Base-by-base conservation (phyloP, 768 basidiomycete species). In the Trametes cingulata region DNA sequence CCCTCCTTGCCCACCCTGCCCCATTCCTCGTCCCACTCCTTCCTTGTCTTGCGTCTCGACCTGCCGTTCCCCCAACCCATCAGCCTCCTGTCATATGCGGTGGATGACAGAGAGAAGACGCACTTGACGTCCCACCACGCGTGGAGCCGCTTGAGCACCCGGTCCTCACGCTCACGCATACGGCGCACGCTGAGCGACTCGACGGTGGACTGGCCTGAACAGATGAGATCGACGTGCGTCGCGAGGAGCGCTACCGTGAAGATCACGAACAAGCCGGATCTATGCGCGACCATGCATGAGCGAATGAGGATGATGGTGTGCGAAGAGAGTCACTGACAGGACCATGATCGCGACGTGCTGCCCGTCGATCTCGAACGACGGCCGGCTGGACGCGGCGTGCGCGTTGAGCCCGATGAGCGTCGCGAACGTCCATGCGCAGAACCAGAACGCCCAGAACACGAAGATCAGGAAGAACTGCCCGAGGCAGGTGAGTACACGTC, bases 391-490 rank as follows among this genome's bases (percentile, higher is more conserved):
- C 4, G 52, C 55, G 10, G 71, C 68, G 35, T 67, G 75, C 5
- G 83, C 76, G 59, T 76, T 82, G 59, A 84, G 78, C 4, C 77
- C 80, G 2, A 93, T 63, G 12, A 91, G 75, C 0, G 88, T 85
- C 10, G 75, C 73, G 58, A 90, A 82, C 3, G 79, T 80, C 79
- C 89, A 95, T 22, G 80, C 59, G 40, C 83, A 82, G 67, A 84
- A 89, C 4, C 88, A 12, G 2, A 76, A 68, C 0, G 79, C 78
- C 77, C 91, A 90, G 67, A 83, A 74, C 13, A 85, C 77, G 72
- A 96, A 95, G 67, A 88, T 90, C 53, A 95, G 67, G 72, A 98
- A 97, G 75, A 91, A 95, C 88, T 92, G 52, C 7, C 7, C 5
- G 19, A 49, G 6, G 29, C 22, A 8, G 8, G 35, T 15, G 19